Evolutionary conservation across 2,329 filamentous ascomycete genomes (phyloP).

Genomic region (Claviceps sp.): DNA sequence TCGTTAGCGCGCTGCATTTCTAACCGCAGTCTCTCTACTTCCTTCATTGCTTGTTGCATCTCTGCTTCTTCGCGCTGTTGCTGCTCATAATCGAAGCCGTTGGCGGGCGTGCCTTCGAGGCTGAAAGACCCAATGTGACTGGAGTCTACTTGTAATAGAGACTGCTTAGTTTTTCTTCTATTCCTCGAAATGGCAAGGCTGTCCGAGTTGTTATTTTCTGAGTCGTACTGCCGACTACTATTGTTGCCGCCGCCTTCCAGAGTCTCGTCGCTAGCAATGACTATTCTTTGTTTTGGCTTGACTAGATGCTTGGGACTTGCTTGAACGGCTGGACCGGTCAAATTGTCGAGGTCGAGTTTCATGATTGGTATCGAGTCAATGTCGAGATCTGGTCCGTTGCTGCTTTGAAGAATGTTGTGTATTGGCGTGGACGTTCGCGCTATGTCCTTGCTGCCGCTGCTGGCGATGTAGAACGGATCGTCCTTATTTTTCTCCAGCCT

Average conservation of each 20-base stretch:
- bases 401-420: slow-evolving; percentile 58
- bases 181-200: slow-evolving; percentile 31
- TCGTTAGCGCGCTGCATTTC: slow-evolving; percentile 82
- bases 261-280: slow-evolving; percentile 62
- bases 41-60: slow-evolving; percentile 76
- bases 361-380: slow-evolving; percentile 95
- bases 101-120: slow-evolving; percentile 35
- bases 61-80: slow-evolving; percentile 70
- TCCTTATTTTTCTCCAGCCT: slow-evolving; percentile 73
- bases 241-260: slow-evolving; percentile 36
- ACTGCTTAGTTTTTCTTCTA: slow-evolving; percentile 42
- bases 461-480: slow-evolving; percentile 85
- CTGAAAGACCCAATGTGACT: slow-evolving; percentile 63
- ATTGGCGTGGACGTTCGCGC: slow-evolving; percentile 61
- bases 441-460: slow-evolving; percentile 21
- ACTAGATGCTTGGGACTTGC: slow-evolving; percentile 20
- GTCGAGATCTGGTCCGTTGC: slow-evolving; percentile 68
- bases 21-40: slow-evolving; percentile 72
- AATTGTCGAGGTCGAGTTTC: slow-evolving; percentile 64
- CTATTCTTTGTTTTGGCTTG: slow-evolving; percentile 44
- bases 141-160: slow-evolving; percentile 73
- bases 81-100: slow-evolving; percentile 44
- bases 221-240: slow-evolving; percentile 32
- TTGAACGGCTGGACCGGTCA: slow-evolving; percentile 18
- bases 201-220: slow-evolving; percentile 34